These are phyloP conservation scores for Tylopilus vinaceipallidus DNA, from an alignment of 768 basidiomycete species.

Conservation along the genomic window DNA sequence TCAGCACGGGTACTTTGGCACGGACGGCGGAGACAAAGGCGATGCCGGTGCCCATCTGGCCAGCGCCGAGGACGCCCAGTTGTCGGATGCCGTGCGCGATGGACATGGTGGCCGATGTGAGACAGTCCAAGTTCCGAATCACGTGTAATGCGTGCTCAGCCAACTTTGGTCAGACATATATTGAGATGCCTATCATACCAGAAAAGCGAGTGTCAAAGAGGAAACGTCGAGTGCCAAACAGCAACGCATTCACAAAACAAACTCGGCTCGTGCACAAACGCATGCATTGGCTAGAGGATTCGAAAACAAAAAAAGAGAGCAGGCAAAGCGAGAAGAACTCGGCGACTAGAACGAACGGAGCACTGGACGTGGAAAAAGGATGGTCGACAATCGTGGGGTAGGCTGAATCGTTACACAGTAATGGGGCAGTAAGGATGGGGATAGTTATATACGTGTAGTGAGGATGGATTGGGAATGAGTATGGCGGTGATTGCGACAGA, in stretches of 20 bases:
- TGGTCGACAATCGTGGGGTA: constrained; percentile 10
- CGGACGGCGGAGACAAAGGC: constrained; percentile 83
- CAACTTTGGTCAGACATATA: constrained; percentile 14
- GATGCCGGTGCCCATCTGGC: constrained; percentile 92
- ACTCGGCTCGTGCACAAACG: neutral
- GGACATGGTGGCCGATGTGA: constrained; percentile 25
- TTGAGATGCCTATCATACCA: constrained; percentile 8
- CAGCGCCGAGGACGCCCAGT: constrained; percentile 78
- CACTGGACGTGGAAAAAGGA: constrained; percentile 16
- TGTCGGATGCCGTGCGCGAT: constrained; percentile 71
- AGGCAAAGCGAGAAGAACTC: constrained; percentile 18
- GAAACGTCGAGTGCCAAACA: constrained; percentile 13
- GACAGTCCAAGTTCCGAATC: constrained; percentile 7
- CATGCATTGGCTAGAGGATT: constrained; percentile 2
- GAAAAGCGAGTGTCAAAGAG: constrained; percentile 17
- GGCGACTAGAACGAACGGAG: constrained; percentile 14
- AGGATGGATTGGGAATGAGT: neutral
- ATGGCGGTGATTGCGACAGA: constrained; percentile 15
- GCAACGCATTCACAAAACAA: constrained; percentile 22
- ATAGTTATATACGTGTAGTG: constrained; percentile 28
- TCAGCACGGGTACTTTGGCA: constrained; percentile 79
- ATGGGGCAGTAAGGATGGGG: constrained; percentile 26
- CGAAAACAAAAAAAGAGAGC: constrained; percentile 18
- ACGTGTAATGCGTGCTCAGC: constrained; percentile 11
- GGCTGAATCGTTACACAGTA: constrained; percentile 25